Percentiles rank a stretch among this genome's conserved stretches.
phyloP scores from a whole-genome alignment of 1,139 yeast species.

The Magnusiomyces tetraspermus region DNA sequence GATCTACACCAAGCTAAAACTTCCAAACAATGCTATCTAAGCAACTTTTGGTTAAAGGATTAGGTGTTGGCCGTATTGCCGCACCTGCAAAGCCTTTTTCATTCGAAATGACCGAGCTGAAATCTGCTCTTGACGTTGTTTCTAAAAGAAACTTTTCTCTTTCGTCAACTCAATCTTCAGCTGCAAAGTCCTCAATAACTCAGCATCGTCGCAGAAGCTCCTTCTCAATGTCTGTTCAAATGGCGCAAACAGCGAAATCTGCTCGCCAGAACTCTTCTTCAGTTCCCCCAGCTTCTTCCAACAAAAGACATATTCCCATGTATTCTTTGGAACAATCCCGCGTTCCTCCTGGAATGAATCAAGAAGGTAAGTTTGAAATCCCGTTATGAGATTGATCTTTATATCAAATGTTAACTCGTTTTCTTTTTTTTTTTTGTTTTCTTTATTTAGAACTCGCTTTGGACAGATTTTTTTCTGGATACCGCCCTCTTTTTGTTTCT shows the following conservation, averaged over 20 bases:
- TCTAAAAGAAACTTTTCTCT: background rate
- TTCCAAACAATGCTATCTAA: background rate
- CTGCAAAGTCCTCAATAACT: background rate
- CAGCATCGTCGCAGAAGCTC: conserved; percentile 13
- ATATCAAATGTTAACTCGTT: background rate
- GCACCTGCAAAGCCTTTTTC: background rate
- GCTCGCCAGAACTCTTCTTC: conserved; percentile 14
- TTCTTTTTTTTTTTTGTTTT: background rate
- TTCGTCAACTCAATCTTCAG: conserved; percentile 3
- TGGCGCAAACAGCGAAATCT: conserved; percentile 4
- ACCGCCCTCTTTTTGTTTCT: conserved; percentile 25
- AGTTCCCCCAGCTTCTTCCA: conserved; percentile 12
- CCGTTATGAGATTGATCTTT: no score
- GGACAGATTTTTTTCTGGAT: conserved; percentile 27
- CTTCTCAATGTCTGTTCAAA: conserved; percentile 7
- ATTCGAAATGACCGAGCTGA: background rate
- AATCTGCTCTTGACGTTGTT: background rate
- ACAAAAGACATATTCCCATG: background rate
- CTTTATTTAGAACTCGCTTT: conserved; percentile 16
- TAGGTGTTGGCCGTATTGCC: background rate
- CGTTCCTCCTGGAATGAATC: conserved; percentile 1
- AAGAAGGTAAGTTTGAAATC: conserved; percentile 1
- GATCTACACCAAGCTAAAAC: background rate
- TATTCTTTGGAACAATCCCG: background rate
- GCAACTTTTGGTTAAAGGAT: conserved; percentile 1